A percentile compares a stretch with the other conserved stretches of the same genome.
Conservation (phyloP, 768 basidiomycete species). For the Leccinum sublutescens region DNA sequence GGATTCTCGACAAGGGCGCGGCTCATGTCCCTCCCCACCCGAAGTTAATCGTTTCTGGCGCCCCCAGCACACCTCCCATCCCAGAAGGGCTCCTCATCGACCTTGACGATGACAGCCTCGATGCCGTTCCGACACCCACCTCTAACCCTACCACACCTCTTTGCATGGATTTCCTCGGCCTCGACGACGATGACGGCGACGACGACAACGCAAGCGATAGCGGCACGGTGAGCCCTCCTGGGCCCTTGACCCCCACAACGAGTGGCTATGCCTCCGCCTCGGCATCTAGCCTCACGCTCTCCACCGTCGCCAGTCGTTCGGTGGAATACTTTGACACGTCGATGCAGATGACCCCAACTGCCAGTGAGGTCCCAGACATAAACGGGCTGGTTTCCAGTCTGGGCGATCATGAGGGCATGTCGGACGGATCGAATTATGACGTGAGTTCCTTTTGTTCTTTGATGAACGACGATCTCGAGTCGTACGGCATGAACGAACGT, state of each 20-base stretch:
- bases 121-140: conserved; percentile 12
- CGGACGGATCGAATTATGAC: conserved; percentile 60
- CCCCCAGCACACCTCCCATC: conserved; percentile 37
- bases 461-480: conserved; percentile 22
- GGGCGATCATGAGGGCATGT: conserved; percentile 38
- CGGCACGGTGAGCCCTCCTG: conserved; percentile 23
- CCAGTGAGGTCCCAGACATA: conserved; percentile 51
- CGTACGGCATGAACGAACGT: conserved; percentile 21
- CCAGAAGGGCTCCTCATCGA: conserved; percentile 56
- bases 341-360: conserved; percentile 31
- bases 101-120: conserved; percentile 43
- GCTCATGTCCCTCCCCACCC: conserved; percentile 11
- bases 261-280: conserved; percentile 29
- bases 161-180: conserved; percentile 25
- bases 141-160: conserved; percentile 15
- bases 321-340: conserved; percentile 30
- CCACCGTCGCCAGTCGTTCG: conserved; percentile 21
- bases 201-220: conserved; percentile 11
- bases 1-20: conserved; percentile 33
- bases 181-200: conserved; percentile 17
- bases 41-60: conserved; percentile 18
- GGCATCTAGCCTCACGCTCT: conserved; percentile 29
- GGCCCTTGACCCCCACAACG: conserved; percentile 32
- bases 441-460: conserved; percentile 40
- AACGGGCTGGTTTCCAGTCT: conserved; percentile 59